Base-by-base conservation (phyloP, 345 rosid genomes). In the Trapa incisa region DNA sequence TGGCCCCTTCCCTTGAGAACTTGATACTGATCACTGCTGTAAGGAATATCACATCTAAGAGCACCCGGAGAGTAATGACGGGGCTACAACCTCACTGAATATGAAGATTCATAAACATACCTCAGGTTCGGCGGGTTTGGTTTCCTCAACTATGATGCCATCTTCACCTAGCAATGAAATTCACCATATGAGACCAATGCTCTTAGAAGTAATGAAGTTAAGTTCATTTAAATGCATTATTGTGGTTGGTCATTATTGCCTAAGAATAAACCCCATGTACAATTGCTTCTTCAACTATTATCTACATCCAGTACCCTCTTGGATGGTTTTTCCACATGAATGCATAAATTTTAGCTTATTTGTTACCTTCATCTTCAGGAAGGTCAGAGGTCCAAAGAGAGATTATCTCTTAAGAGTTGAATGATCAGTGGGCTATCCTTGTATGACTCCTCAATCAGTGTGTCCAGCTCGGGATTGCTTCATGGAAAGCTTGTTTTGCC, bases 401-500 rank as follows among this genome's bases (percentile, higher is more conserved):
- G 29, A 22, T 22, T 22, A 22, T 22, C 29, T 22, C 29, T 22
- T 22, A 22, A 22, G 29, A 22, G 29, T 22, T 94, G 99, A 95
- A 94, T 94, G 50, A 94, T 94, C 75, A 94, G 83, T 62, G 99
- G 91, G 84, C 99, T 94, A 71, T 94, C 99, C 78, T 94, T 94
- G 86, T 91, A 94, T 1, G 99, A 94, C 73, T 94, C 97, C 83
- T 91, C 97, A 45, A 91, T 94, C 71, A 94, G 77, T 60, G 95
- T 91, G 82, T 94, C 99, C 77, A 94, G 79, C 78, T 91, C 99
- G 0, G 99, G 72, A 94, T 94, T 7, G 97, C 99, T 83, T 91
- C 97, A 69, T 91, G 97, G 17, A 94, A 94, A 65, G 99, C 96
- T 81, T 94, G 97, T 71, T 94, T 94, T 5, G 99, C 99, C 83